These are phyloP conservation scores for Pseudogymnoascus pannorum DNA, from an alignment of 2,329 filamentous ascomycete species.

Conservation along the genomic window DNA sequence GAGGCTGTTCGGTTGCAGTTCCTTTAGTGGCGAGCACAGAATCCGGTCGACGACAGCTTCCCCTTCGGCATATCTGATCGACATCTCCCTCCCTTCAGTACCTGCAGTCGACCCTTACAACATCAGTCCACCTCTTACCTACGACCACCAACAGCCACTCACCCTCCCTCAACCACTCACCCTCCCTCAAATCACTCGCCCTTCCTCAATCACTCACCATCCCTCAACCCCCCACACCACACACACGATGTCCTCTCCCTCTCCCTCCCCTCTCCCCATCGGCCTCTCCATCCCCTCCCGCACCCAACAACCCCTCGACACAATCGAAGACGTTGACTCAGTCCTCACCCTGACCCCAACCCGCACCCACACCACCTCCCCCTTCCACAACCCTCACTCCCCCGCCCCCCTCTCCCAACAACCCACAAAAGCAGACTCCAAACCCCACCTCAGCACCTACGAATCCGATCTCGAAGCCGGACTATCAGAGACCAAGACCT, in stretches of 20 bases:
- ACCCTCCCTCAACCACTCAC: background rate
- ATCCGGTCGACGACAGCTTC: background rate
- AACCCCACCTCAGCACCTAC: slow-evolving; percentile 17
- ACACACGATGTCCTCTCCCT: background rate
- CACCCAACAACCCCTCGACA: background rate
- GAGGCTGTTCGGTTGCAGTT: too few species aligned
- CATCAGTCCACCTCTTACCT: background rate
- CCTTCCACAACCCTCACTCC: slow-evolving; percentile 17
- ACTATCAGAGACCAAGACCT: slow-evolving; percentile 8
- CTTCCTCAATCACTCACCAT: too few species aligned
- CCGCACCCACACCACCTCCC: background rate
- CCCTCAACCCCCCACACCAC: background rate
- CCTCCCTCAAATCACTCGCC: too few species aligned
- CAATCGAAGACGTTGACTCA: slow-evolving; percentile 3
- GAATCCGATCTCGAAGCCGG: slow-evolving; percentile 21
- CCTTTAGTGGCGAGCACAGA: too few species aligned
- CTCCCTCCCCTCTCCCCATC: background rate
- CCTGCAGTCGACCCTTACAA: background rate
- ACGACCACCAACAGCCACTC: background rate
- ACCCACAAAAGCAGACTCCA: slow-evolving; percentile 19
- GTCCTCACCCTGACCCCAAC: slow-evolving; percentile 2
- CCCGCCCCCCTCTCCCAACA: slow-evolving; percentile 18
- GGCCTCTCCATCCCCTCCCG: background rate
- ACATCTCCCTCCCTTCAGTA: background rate
- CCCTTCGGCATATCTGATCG: background rate